Base-by-base conservation (phyloP, 169 alveolate species). In the Cryptosporidium ryanae region DNA sequence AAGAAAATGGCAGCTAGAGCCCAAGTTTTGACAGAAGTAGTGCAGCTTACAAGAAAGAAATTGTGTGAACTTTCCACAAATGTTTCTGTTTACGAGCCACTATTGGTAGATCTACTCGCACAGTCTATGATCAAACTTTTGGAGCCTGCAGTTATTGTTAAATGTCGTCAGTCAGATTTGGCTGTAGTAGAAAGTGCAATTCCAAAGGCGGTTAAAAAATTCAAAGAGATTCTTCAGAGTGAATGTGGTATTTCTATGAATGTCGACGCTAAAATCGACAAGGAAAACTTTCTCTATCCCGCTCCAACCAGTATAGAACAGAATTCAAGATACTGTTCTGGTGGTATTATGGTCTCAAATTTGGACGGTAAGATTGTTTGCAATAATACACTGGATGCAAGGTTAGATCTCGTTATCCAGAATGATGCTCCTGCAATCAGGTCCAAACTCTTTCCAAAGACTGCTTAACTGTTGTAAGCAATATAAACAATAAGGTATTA, bases 1-100 rank as follows among this genome's bases (percentile, higher is more conserved):
- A 93, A 93, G 49, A 94, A 94, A 63, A 91, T 96, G 90, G 93
- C 95, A 31, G 97, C 96, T 12, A 94, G 94, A 44, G 94, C 93
- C 31, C 92, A 82, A 50, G 87, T 95, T 29, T 82, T 95, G 68
- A 92, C 91, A 63, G 93, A 92, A 64, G 92, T 93, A 55, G 90
- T 92, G 71, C 82, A 82, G 55, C 90, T 70, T 15, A 91, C 96
- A 31, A 70, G 94, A 90, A 91, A 93, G 84, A 93, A 92, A 92
- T 84, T 95, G 92, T 84, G 84, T 55, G 84, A 59, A 27, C 48
- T 57, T 49, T 52, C 84, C 15, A 27, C 92, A 17, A 66, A 81
- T 61, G 59, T 64, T 21, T 29, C 81, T 29, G 29, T 31, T 55
- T 48, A 50, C 54, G 68, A 76, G 6, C 83, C 82, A 84, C 54